phyloP scores from a whole-genome alignment of 148 eudicot genomes.

The Persicaria maculosa region DNA sequence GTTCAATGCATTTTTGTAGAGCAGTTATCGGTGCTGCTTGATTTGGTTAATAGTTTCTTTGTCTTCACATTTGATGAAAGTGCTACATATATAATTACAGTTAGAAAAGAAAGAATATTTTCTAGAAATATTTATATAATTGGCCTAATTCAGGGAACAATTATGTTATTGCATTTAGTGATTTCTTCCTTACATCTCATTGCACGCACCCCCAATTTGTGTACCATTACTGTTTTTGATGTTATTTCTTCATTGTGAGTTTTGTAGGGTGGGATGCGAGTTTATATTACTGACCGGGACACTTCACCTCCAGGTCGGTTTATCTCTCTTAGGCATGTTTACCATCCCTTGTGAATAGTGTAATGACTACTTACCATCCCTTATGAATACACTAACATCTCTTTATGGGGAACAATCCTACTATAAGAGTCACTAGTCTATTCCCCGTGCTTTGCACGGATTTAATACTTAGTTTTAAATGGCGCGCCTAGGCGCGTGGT shows the following conservation, averaged over 20 bases:
- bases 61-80: background rate
- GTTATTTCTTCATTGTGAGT: background rate
- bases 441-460: no score
- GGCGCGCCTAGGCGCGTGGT: no score
- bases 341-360: no score
- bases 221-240: background rate
- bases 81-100: background rate
- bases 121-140: background rate
- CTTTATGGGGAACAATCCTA: no score
- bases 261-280: conserved; percentile 75
- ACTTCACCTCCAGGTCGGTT: conserved; percentile 76
- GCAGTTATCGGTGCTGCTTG: background rate
- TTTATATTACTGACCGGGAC: conserved; percentile 66
- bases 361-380: no score
- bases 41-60: background rate
- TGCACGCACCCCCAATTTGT: conserved; percentile 4
- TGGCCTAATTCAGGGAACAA: background rate
- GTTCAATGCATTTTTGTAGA: background rate
- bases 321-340: background rate
- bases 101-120: background rate
- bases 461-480: no score
- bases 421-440: no score
- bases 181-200: background rate
- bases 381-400: no score
- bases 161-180: background rate